Base-by-base conservation (phyloP, 192 early-diverging fungal genomes). In the Linnemannia exigua region DNA sequence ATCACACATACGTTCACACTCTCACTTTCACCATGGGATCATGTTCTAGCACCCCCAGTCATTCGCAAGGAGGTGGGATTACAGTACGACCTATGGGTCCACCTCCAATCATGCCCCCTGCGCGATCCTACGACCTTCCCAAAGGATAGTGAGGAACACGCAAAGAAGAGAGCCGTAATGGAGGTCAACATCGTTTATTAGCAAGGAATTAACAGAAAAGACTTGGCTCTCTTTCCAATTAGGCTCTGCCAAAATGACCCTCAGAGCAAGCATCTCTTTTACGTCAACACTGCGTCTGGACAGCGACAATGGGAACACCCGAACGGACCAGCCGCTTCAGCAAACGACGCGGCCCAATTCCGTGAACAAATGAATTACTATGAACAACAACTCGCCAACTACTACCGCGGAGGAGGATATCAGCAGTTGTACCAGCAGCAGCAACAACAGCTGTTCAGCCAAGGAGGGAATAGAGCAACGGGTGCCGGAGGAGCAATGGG, bases 221-320 rank as follows among this genome's bases (percentile, higher is more conserved):
- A 3, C 25, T 25, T 47, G 22, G 2, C 20, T 17, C 11, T 14
- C 44, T 66, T 66, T n/a, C 12, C 36, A n/a, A 9, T 33, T 71
- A 83, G 81, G 81, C 7, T 76, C 5, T 83, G 81, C 50, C 75
- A 78, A 69, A 78, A 83, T 22, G 81, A 83, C 54, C 25, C 70
- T 19, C 47, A 77, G 33, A 74, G 48, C 20, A 51, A 52, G 15
- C 81, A 68, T 3, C 72, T 83, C 4, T 83, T 77, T 63, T 83
- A 83, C 51, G 46, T 83, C 70, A 76, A 83, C 67, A 54, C 41
- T 11, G 51, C 71, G 12, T 74, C 81, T 19, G 76, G 76, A 28
- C 17, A 52, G 19, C 33, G 81, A 4, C 75, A 77, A 52, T 83
- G 81, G 81, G 76, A 83, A 17, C 81, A 83, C 37, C 81, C 81